phyloP scores from a whole-genome alignment of 1,139 yeast species.

The Saccharomyces hybrid region DNA sequence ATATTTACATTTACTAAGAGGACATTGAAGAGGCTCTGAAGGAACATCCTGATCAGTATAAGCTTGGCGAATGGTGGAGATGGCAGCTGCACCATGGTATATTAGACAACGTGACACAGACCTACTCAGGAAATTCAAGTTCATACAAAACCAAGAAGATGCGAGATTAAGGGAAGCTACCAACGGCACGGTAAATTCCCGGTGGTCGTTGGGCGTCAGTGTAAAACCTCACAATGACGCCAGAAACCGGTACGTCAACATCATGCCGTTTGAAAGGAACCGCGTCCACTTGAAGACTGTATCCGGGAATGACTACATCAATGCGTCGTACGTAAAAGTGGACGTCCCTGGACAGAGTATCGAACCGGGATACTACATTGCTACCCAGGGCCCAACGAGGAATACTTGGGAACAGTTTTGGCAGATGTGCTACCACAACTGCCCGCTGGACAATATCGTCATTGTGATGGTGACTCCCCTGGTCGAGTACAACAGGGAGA shows the following conservation, averaged over 20 bases:
- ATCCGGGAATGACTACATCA: slow-evolving; percentile 37
- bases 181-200: slow-evolving; percentile 21
- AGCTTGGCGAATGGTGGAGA: not conserved
- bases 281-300: slow-evolving; percentile 40
- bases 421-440: slow-evolving; percentile 66
- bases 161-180: slow-evolving; percentile 34
- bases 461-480: slow-evolving; percentile 87
- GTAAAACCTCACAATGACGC: slow-evolving; percentile 23
- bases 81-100: slow-evolving; percentile 22
- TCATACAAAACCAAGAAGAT: slow-evolving; percentile 32
- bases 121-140: slow-evolving; percentile 25
- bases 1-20: not conserved
- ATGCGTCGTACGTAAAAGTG: slow-evolving; percentile 38
- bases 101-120: slow-evolving; percentile 22
- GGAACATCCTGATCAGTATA: not conserved
- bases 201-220: slow-evolving; percentile 32
- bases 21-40: not conserved
- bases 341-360: slow-evolving; percentile 20
- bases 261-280: slow-evolving; percentile 53
- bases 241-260: slow-evolving; percentile 48
- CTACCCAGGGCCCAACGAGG: slow-evolving; percentile 66
- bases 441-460: slow-evolving; percentile 41
- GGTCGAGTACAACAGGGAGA: slow-evolving; percentile 48
- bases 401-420: slow-evolving; percentile 66
- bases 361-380: slow-evolving; percentile 38